These are phyloP conservation scores for Aphanomyces cochlioides DNA, from an alignment of 352 stramenopile species.

Conservation along the genomic window DNA sequence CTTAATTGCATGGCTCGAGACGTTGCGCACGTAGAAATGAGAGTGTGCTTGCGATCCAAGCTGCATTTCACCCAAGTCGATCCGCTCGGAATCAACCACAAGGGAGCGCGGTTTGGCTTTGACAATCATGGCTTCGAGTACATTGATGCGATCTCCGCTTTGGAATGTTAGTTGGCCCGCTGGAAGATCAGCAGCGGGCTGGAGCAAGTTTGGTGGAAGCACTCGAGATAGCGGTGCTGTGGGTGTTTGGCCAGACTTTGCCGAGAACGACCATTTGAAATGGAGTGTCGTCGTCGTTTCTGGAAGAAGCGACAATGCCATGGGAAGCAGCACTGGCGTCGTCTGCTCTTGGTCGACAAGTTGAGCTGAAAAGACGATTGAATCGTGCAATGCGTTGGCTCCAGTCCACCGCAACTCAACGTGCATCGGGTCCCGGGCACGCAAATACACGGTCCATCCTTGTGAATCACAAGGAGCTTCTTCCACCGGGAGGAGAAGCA, in stretches of 20 bases:
- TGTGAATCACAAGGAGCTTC: constrained; percentile 58
- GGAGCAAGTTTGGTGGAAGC: not conserved
- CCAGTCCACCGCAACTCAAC: constrained; percentile 63
- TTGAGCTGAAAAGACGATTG: constrained; percentile 51
- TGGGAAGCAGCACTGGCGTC: constrained; percentile 11
- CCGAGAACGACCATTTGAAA: constrained; percentile 17
- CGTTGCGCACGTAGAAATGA: constrained; percentile 65
- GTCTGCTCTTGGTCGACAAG: constrained; percentile 40
- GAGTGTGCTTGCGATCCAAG: constrained; percentile 56
- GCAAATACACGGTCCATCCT: constrained; percentile 54
- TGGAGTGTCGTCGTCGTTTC: constrained; percentile 8
- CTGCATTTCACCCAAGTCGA: constrained; percentile 79
- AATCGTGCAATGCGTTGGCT: constrained; percentile 41
- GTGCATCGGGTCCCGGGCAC: constrained; percentile 32
- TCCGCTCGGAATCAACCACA: constrained; percentile 53
- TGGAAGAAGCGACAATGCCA: not conserved
- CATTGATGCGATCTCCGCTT: constrained; percentile 9
- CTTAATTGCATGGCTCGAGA: constrained; percentile 59
- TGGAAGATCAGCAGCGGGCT: constrained; percentile 6
- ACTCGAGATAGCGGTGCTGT: constrained; percentile 6
- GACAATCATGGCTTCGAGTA: constrained; percentile 55
- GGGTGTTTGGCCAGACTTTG: not conserved
- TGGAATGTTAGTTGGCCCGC: constrained; percentile 4
- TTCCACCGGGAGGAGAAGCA: constrained; percentile 66
- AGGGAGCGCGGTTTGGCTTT: constrained; percentile 68